phyloP scores from a whole-genome alignment of 139 green algal species.

The Pseudopediastrum boryanum region DNA sequence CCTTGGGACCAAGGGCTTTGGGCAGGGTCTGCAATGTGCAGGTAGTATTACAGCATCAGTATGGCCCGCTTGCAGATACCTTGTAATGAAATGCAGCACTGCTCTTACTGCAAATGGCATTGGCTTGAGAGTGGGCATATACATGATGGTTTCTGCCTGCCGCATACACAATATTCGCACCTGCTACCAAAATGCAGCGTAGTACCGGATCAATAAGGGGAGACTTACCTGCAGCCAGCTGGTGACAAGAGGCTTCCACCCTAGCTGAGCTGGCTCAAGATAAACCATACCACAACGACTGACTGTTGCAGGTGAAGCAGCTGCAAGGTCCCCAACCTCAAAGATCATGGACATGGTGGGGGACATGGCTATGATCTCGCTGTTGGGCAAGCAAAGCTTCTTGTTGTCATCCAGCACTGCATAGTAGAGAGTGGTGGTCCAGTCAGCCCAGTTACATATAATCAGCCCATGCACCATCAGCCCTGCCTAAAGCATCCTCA shows the following conservation, averaged over 20 bases:
- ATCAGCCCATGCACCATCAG: too few species aligned
- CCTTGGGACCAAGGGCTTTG: constrained; percentile 34
- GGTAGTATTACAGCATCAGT: background rate
- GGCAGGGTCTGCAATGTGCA: constrained; percentile 45
- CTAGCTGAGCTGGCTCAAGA: constrained; percentile 76
- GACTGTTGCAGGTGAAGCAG: constrained; percentile 80
- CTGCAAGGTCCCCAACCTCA: constrained; percentile 81
- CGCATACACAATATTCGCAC: too few species aligned
- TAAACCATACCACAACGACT: constrained; percentile 87
- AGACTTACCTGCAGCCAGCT: constrained; percentile 59
- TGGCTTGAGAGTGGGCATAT: too few species aligned
- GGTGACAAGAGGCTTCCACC: constrained; percentile 67
- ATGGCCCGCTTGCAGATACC: background rate
- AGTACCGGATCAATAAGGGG: too few species aligned
- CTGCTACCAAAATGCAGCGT: too few species aligned
- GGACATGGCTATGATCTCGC: constrained; percentile 88
- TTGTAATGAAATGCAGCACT: too few species aligned
- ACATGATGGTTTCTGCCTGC: too few species aligned
- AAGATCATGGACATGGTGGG: constrained; percentile 88
- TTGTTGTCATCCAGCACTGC: constrained; percentile 85
- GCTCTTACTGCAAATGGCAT: too few species aligned
- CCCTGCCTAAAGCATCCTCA: too few species aligned
- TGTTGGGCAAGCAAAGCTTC: constrained; percentile 85
- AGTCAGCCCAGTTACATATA: too few species aligned
- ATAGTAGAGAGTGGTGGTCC: too few species aligned